phyloP scores from a whole-genome alignment of 305 asterid genomes.

The Solanum chacoense region DNA sequence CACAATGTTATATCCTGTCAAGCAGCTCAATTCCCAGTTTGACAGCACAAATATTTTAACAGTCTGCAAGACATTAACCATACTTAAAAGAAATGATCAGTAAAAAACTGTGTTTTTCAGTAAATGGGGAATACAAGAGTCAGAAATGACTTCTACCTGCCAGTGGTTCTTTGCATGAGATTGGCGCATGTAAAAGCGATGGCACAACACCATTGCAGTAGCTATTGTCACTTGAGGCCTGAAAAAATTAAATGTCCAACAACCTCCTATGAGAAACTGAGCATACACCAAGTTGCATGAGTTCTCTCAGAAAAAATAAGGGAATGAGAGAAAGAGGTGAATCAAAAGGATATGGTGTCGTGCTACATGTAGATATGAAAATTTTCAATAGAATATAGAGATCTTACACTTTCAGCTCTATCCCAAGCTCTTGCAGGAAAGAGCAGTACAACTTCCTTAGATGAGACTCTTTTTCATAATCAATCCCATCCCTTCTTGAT shows the following conservation, averaged over 20 bases:
- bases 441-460: conserved; percentile 39
- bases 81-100: not conserved
- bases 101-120: not conserved
- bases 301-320: not conserved
- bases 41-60: not conserved
- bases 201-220: conserved; percentile 45
- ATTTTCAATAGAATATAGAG: not conserved
- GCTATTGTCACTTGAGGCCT: conserved; percentile 61
- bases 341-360: not conserved
- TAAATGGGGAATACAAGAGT: not conserved
- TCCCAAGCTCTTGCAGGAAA: conserved; percentile 46
- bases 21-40: not conserved
- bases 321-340: not conserved
- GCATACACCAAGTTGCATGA: not conserved
- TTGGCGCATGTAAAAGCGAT: conserved; percentile 54
- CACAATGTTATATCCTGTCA: not conserved
- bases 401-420: conserved; percentile 47
- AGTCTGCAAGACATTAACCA: not conserved
- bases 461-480: conserved; percentile 28
- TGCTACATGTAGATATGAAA: not conserved
- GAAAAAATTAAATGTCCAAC: conserved; percentile 16
- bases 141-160: conserved; percentile 33
- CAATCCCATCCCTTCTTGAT: conserved; percentile 53
- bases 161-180: conserved; percentile 56
- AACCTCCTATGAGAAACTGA: not conserved